phyloP scores from a whole-genome alignment of 768 basidiomycete species.

The Kwoniella dejecticola region DNA sequence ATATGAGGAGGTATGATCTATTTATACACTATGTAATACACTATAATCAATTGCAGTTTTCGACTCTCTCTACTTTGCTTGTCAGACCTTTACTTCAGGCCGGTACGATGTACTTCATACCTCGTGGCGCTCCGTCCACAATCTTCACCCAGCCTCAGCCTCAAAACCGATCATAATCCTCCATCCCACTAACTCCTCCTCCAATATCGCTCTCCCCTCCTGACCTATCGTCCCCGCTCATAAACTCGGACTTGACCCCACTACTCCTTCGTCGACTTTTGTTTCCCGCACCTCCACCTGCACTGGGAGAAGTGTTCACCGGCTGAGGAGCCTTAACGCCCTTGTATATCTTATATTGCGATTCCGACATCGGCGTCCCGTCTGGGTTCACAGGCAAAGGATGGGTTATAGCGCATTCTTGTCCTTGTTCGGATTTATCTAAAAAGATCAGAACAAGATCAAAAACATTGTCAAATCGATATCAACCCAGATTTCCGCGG shows the following conservation, averaged over 20 bases:
- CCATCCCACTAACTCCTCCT: conserved; percentile 41
- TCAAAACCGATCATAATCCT: conserved; percentile 40
- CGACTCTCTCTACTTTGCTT: no score
- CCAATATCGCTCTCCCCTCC: conserved; percentile 32
- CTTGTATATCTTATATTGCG: conserved; percentile 51
- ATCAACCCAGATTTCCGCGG: no score
- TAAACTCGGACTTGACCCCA: conserved; percentile 15
- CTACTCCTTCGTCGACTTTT: conserved; percentile 14
- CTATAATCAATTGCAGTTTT: no score
- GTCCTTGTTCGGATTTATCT: conserved; percentile 79
- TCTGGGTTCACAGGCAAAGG: conserved; percentile 55
- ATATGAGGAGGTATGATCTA: no score
- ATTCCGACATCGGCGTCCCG: conserved; percentile 52
- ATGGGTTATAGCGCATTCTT: conserved; percentile 67
- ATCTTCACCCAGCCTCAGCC: no score
- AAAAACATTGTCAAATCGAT: no score
- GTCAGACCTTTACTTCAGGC: no score
- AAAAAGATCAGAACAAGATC: background rate
- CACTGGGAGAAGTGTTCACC: background rate
- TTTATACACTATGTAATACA: no score
- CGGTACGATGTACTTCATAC: no score
- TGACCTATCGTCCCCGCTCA: conserved; percentile 23
- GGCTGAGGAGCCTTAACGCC: conserved; percentile 21
- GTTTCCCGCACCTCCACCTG: no score
- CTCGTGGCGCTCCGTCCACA: no score